Conservation (phyloP, 768 basidiomycete genomes). For the Lactarius sanguifluus region DNA sequence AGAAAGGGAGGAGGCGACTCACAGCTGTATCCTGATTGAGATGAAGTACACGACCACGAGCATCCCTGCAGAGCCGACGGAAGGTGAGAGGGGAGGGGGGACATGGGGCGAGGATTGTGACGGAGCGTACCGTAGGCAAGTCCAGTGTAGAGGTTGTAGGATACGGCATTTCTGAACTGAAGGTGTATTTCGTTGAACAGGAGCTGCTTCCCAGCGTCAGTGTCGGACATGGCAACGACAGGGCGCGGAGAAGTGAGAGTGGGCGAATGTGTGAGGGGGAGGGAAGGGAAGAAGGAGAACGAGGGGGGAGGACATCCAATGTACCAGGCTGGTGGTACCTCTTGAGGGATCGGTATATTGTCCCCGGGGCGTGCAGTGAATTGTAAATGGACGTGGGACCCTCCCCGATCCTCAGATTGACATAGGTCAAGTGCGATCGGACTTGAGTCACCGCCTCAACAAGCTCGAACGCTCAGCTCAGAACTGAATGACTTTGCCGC, state of each 20-base stretch:
- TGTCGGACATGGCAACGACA: conserved; percentile 10
- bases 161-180: conserved; percentile 15
- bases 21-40: conserved; percentile 24
- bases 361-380: neutral
- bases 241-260: neutral
- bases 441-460: neutral
- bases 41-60: conserved; percentile 18
- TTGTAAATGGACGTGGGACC: neutral
- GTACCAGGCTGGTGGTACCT: neutral
- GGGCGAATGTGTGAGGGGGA: too few species aligned
- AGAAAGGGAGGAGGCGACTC: neutral
- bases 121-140: conserved; percentile 17
- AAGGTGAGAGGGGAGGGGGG: neutral
- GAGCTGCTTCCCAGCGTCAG: neutral
- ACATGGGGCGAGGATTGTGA: too few species aligned
- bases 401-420: neutral
- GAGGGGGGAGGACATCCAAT: neutral
- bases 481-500: too few species aligned
- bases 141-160: conserved; percentile 22
- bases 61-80: conserved; percentile 10
- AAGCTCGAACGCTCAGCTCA: too few species aligned
- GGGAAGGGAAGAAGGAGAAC: neutral
- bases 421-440: neutral
- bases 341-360: neutral
- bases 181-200: neutral